Conservation (phyloP, 2,329 filamentous ascomycete genomes). For the Fusarium siculi region DNA sequence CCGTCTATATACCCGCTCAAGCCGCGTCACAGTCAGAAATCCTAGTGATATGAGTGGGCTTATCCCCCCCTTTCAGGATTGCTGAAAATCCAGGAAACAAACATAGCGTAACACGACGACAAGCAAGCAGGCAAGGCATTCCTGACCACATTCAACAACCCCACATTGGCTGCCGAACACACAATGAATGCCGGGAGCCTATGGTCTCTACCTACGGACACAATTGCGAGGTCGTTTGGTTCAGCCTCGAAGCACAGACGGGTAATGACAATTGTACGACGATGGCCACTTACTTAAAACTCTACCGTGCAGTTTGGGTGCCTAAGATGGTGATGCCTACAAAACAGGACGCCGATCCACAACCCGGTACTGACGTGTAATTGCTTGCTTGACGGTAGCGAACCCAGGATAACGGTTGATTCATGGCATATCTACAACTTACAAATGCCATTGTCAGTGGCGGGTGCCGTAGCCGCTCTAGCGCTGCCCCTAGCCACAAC, state of each 20-base stretch:
- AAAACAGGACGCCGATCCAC: conserved; percentile 21
- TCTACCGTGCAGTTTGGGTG: neutral
- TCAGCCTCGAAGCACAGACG: conserved; percentile 16
- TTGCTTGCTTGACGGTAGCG: conserved; percentile 34
- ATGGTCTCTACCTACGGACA: neutral
- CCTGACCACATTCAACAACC: conserved; percentile 22
- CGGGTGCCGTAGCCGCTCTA: conserved; percentile 45
- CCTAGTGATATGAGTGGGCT: conserved; percentile 19
- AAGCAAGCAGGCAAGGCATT: conserved; percentile 25
- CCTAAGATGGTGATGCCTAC: neutral
- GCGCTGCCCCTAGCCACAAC: conserved; percentile 41
- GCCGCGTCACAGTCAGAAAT: conserved; percentile 36
- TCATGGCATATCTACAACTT: conserved; percentile 36
- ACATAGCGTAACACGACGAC: conserved; percentile 10
- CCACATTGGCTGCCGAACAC: conserved; percentile 30
- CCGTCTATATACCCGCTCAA: conserved; percentile 42
- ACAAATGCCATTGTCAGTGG: conserved; percentile 43
- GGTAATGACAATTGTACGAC: neutral
- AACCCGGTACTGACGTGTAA: conserved; percentile 35
- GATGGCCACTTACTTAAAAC: neutral
- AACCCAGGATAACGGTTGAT: conserved; percentile 33
- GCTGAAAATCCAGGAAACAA: conserved; percentile 25
- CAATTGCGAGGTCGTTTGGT: conserved; percentile 8
- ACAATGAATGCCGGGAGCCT: conserved; percentile 32
- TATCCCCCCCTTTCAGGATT: conserved; percentile 24